These are phyloP conservation scores for Eucalyptus cloeziana DNA, from an alignment of 345 rosid genomes.

Conservation along the genomic window DNA sequence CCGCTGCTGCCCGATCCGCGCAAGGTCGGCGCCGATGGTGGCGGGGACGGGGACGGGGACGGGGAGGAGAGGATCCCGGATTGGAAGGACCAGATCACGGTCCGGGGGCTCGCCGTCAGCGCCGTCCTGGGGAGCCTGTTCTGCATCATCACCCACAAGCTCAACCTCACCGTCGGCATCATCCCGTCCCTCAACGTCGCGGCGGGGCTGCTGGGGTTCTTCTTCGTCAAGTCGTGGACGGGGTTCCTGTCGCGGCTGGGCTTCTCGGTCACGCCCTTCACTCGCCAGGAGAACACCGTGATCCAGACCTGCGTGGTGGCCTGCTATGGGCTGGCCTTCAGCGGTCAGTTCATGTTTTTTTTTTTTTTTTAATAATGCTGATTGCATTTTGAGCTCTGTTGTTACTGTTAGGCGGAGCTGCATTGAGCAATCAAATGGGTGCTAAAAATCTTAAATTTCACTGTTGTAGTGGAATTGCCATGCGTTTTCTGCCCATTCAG, in stretches of 20 bases:
- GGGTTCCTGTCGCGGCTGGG: conserved; percentile 56
- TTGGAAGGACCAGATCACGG: conserved; percentile 92
- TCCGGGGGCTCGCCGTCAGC: conserved; percentile 60
- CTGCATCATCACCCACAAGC: conserved; percentile 86
- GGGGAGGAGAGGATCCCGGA: conserved; percentile 43
- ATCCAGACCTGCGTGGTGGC: conserved; percentile 97
- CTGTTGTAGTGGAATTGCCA: not conserved
- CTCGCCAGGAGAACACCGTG: conserved; percentile 89
- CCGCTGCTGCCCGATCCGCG: conserved; percentile 22
- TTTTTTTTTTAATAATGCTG: not conserved
- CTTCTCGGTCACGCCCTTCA: conserved; percentile 47
- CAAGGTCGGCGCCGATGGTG: not conserved
- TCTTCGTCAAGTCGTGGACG: conserved; percentile 88
- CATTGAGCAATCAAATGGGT: not conserved
- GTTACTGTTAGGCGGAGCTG: not conserved
- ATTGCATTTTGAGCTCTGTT: not conserved
- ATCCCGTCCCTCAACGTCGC: conserved; percentile 89
- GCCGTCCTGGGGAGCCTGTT: conserved; percentile 62
- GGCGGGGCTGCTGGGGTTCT: conserved; percentile 88
- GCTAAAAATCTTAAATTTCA: not conserved
- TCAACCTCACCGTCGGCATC: conserved; percentile 84
- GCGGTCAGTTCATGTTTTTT: conserved; percentile 23
- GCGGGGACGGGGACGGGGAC: not conserved
- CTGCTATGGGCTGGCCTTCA: conserved; percentile 86
- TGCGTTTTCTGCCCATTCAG: not conserved